phyloP scores from a whole-genome alignment of 352 stramenopile species.

The Pythium sukuiense region DNA sequence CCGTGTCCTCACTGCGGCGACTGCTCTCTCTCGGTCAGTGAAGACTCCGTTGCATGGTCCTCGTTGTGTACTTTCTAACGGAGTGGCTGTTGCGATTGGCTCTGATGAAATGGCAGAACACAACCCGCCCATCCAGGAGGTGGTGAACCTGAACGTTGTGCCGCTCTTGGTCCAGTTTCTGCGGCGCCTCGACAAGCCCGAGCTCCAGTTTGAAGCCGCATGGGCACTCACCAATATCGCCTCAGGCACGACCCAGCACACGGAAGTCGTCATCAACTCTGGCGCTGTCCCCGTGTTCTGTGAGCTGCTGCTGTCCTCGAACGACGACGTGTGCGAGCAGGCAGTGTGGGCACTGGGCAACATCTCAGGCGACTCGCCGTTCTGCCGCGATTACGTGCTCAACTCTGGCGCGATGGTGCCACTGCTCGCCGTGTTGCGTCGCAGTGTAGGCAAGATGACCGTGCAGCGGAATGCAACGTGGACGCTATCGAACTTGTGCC shows the following conservation, averaged over 20 bases:
- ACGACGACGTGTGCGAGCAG: slow-evolving; percentile 97
- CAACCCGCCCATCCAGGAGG: slow-evolving; percentile 98
- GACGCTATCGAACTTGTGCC: slow-evolving; percentile 99
- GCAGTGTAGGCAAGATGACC: slow-evolving; percentile 88
- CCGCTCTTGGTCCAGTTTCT: slow-evolving; percentile 98
- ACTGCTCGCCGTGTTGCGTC: slow-evolving; percentile 52
- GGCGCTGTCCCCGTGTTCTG: slow-evolving; percentile 98
- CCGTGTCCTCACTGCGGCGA: slow-evolving; percentile 95
- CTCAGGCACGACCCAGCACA: slow-evolving; percentile 97
- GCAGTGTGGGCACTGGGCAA: slow-evolving; percentile 99
- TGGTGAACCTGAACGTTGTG: slow-evolving; percentile 97
- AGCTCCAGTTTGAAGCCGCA: slow-evolving; percentile 98
- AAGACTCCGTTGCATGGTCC: neutral
- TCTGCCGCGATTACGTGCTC: slow-evolving; percentile 96
- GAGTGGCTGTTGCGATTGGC: neutral
- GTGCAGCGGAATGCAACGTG: slow-evolving; percentile 99
- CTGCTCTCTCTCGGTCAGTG: slow-evolving; percentile 94
- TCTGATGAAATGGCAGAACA: slow-evolving; percentile 60
- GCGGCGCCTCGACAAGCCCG: slow-evolving; percentile 88
- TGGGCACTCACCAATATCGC: slow-evolving; percentile 99
- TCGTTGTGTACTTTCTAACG: neutral
- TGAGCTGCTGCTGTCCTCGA: slow-evolving; percentile 92
- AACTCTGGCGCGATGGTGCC: slow-evolving; percentile 93
- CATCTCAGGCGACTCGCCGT: slow-evolving; percentile 97
- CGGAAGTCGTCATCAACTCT: slow-evolving; percentile 96